Conservation (phyloP, 2,329 filamentous ascomycete species). For the Aureobasidium zeae region DNA sequence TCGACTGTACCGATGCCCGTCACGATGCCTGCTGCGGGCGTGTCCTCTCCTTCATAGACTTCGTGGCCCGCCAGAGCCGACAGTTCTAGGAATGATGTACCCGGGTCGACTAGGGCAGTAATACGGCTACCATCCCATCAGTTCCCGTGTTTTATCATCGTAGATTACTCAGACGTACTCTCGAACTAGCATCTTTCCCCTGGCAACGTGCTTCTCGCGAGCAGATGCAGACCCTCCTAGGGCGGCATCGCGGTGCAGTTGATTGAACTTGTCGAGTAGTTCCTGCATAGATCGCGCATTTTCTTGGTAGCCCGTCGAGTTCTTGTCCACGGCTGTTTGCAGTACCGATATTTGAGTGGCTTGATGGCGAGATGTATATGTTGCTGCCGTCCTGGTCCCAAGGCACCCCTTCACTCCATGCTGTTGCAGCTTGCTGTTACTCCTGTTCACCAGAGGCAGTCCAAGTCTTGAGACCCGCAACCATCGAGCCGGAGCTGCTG, state of each 20-base stretch:
- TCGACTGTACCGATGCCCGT: constrained; percentile 85
- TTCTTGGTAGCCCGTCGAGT: constrained; percentile 68
- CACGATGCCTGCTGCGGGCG: constrained; percentile 84
- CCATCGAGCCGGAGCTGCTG: constrained; percentile 3
- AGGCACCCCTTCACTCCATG: too few species aligned
- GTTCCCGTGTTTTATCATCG: neutral
- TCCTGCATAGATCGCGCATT: constrained; percentile 71
- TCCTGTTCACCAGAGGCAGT: neutral
- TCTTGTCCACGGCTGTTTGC: constrained; percentile 64
- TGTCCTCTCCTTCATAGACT: constrained; percentile 76
- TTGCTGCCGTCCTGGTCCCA: constrained; percentile 39
- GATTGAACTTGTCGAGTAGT: constrained; percentile 58
- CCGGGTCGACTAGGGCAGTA: constrained; percentile 76
- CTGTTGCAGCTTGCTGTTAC: neutral
- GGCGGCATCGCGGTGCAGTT: constrained; percentile 51
- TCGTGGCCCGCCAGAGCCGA: constrained; percentile 81
- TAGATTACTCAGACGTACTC: constrained; percentile 42
- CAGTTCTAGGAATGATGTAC: constrained; percentile 86
- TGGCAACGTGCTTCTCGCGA: constrained; percentile 72
- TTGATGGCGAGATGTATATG: constrained; percentile 72
- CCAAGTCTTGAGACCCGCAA: neutral
- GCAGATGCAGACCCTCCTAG: constrained; percentile 74
- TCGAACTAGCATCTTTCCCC: constrained; percentile 89
- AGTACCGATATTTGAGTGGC: constrained; percentile 74
- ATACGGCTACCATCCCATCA: constrained; percentile 45